These are phyloP conservation scores for Ustilago vetiveriae DNA, from an alignment of 1,284 basidiomycete genomes.

Conservation along the genomic window DNA sequence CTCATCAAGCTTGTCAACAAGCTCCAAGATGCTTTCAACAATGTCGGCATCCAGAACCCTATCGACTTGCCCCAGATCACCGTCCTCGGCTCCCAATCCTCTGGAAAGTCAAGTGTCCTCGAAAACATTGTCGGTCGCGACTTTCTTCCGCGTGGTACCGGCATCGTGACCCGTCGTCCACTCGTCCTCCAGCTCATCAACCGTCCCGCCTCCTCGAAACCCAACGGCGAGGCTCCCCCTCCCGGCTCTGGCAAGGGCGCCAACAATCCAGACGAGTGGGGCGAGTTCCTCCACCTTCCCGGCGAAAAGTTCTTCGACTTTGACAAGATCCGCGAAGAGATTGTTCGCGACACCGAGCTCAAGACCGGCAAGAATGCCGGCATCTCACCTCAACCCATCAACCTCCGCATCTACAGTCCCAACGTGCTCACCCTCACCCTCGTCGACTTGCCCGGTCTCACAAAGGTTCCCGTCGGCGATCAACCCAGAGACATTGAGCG, in stretches of 20 bases:
- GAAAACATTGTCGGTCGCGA: conserved; percentile 80
- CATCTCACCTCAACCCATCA: conserved; percentile 93
- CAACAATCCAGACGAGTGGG: conserved; percentile 77
- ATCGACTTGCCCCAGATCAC: conserved; percentile 71
- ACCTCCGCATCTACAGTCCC: conserved; percentile 92
- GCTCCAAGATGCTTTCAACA: conserved; percentile 75
- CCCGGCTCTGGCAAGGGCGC: conserved; percentile 7
- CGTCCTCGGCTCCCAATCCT: conserved; percentile 70
- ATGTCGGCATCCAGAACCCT: conserved; percentile 70
- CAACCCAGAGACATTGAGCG: conserved; percentile 88
- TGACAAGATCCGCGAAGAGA: conserved; percentile 90
- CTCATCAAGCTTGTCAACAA: conserved; percentile 95
- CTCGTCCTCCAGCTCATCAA: conserved; percentile 96
- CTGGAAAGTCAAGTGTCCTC: conserved; percentile 72
- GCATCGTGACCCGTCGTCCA: conserved; percentile 94
- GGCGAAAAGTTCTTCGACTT: conserved; percentile 97
- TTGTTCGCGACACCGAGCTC: conserved; percentile 95
- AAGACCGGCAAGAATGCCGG: conserved; percentile 99
- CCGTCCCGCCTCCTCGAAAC: conserved; percentile 67
- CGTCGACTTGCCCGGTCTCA: conserved; percentile 94
- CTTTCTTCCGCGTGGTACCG: conserved; percentile 91
- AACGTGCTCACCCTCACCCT: conserved; percentile 95
- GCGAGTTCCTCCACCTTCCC: conserved; percentile 94
- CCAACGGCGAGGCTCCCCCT: conserved; percentile 24
- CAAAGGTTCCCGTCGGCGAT: conserved; percentile 76